Evolutionary conservation across 1,284 basidiomycete species (phyloP).

Genomic region (Agroathelia rolfsii): DNA sequence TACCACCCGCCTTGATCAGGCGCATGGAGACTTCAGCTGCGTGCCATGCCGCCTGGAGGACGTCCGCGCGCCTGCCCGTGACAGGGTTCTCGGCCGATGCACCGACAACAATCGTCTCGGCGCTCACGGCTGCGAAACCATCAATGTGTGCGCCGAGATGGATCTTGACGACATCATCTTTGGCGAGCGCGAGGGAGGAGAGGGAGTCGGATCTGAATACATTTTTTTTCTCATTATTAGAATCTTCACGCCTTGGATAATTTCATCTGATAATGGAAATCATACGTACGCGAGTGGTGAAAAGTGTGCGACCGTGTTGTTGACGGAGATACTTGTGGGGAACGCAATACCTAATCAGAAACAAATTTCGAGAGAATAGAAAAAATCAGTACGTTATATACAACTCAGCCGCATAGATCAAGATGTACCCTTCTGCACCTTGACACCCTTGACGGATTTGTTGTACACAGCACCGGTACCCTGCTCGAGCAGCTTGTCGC

Average conservation of each 20-base stretch:
- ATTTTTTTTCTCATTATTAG: too few relatives aligned
- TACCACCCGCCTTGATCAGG: conserved; percentile 79
- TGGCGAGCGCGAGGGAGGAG: conserved; percentile 60
- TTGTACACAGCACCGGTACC: conserved; percentile 84
- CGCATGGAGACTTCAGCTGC: conserved; percentile 90
- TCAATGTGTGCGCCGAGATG: conserved; percentile 97
- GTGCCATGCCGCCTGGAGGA: conserved; percentile 86
- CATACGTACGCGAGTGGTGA: conserved; percentile 62
- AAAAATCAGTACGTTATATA: conserved; percentile 4
- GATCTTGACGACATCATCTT: conserved; percentile 92
- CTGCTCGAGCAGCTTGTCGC: conserved; percentile 86
- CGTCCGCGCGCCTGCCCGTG: conserved; percentile 82
- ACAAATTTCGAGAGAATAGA: conserved; percentile 1
- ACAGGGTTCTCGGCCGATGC: conserved; percentile 64
- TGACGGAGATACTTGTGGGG: conserved; percentile 89
- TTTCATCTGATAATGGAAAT: too few relatives aligned
- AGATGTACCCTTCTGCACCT: conserved; percentile 73
- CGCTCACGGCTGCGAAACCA: conserved; percentile 81
- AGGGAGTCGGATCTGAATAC: conserved; percentile 55
- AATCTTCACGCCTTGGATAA: too few relatives aligned
- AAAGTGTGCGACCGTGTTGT: conserved; percentile 80
- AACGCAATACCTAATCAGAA: conserved; percentile 73
- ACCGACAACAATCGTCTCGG: conserved; percentile 87
- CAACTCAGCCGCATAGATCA: conserved; percentile 2
- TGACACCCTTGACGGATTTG: conserved; percentile 80